These are phyloP conservation scores for Oryza glumipatula DNA, from an alignment of 176 grass and related monocot species.

Conservation along the genomic window DNA sequence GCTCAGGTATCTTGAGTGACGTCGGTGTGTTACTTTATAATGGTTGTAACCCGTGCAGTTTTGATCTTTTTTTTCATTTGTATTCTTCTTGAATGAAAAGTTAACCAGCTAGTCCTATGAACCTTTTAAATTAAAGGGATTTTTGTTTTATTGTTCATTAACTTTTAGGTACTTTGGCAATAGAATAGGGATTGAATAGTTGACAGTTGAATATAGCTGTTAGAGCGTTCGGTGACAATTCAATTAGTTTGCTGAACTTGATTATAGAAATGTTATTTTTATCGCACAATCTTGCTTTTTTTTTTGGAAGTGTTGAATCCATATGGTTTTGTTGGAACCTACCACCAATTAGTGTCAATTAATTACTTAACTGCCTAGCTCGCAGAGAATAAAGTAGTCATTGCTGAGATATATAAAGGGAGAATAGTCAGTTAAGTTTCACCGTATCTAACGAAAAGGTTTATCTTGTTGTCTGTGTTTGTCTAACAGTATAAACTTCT, in stretches of 20 bases:
- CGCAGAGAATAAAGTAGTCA: background rate
- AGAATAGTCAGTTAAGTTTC: background rate
- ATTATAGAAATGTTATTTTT: background rate
- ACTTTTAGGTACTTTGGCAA: background rate
- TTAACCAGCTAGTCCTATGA: background rate
- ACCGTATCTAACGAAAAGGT: background rate
- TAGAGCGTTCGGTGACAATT: background rate
- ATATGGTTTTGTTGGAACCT: background rate
- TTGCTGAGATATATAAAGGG: background rate
- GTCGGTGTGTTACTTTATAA: conserved; percentile 20
- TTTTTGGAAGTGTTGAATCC: background rate
- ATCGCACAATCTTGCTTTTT: background rate
- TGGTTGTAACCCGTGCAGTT: conserved; percentile 26
- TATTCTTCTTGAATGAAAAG: background rate
- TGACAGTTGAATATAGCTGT: background rate
- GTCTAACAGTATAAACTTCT: background rate
- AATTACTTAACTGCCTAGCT: background rate
- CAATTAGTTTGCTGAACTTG: conserved; percentile 13
- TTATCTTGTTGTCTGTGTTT: conserved; percentile 16
- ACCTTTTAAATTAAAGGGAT: background rate
- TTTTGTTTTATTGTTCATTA: background rate
- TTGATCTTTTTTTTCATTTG: conserved; percentile 5
- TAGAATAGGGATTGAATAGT: background rate
- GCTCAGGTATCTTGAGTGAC: conserved; percentile 72
- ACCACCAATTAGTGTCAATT: background rate